phyloP scores from a whole-genome alignment of 441 rosid species.

The Isatis lusitanica region DNA sequence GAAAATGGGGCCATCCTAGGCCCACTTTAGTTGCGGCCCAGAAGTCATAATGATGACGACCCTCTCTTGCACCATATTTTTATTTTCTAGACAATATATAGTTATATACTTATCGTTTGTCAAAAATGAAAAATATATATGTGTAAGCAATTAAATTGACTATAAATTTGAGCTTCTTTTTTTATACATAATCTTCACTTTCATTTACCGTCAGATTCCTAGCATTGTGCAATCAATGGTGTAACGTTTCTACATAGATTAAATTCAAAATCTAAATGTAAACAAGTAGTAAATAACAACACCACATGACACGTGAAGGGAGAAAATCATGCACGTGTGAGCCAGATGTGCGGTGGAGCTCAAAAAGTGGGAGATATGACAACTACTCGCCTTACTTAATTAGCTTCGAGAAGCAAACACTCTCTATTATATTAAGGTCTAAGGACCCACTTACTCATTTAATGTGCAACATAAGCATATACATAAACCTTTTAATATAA shows the following conservation, averaged over 20 bases:
- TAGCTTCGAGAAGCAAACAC: constrained; percentile 21
- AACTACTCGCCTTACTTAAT: neutral
- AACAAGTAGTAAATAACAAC: neutral
- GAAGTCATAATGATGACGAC: neutral
- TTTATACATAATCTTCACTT: neutral
- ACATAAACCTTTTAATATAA: neutral
- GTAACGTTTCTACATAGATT: neutral
- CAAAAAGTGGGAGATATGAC: constrained; percentile 22
- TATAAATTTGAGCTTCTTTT: neutral
- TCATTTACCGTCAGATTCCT: neutral
- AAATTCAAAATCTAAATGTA: neutral
- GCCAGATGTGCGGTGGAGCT: constrained; percentile 32
- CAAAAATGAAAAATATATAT: neutral
- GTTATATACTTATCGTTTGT: neutral
- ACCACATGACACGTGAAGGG: constrained; percentile 24
- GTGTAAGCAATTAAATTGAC: neutral
- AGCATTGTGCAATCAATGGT: neutral
- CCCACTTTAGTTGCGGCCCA: constrained; percentile 22
- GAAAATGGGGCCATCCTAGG: neutral
- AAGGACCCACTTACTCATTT: constrained; percentile 19
- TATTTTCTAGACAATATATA: neutral
- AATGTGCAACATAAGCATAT: constrained; percentile 22
- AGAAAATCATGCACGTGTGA: constrained; percentile 26
- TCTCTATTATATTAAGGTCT: neutral
- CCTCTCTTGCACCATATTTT: neutral